Evolutionary conservation across 371 early-diverging fungal genomes (phyloP).

Genomic region (Homolaphlyctis polyrhiza): DNA sequence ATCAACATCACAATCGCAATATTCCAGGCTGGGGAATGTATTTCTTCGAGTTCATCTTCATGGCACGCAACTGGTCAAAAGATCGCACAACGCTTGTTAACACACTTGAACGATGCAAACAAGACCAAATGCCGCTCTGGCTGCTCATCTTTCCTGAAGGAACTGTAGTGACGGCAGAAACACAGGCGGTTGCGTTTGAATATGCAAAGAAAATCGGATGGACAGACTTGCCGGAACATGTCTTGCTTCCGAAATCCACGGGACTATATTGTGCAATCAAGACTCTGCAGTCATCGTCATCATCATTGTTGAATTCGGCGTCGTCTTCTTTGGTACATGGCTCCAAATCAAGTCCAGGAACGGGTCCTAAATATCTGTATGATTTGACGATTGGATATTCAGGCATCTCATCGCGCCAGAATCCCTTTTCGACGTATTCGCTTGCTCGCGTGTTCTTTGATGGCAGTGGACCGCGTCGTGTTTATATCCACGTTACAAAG

Average conservation of each 20-base stretch:
- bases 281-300: constrained; percentile 49
- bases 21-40: constrained; percentile 70
- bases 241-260: constrained; percentile 72
- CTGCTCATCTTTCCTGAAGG: constrained; percentile 91
- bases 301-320: constrained; percentile 1
- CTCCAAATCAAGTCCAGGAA: constrained; percentile 15
- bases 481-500: constrained; percentile 72
- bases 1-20: background rate
- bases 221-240: constrained; percentile 26
- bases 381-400: constrained; percentile 84
- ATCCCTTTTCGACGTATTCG: constrained; percentile 69
- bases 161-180: constrained; percentile 51
- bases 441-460: constrained; percentile 63
- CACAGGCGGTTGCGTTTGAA: constrained; percentile 15
- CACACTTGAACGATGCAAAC: constrained; percentile 13
- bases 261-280: constrained; percentile 64
- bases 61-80: constrained; percentile 71
- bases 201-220: constrained; percentile 16
- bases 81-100: constrained; percentile 44
- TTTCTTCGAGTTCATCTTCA: constrained; percentile 80
- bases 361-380: constrained; percentile 56
- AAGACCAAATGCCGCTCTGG: constrained; percentile 60
- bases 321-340: background rate
- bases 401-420: constrained; percentile 45
- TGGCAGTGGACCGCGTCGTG: constrained; percentile 58